Conservation (phyloP, 306 rosid species). For the Quercus ilex region DNA sequence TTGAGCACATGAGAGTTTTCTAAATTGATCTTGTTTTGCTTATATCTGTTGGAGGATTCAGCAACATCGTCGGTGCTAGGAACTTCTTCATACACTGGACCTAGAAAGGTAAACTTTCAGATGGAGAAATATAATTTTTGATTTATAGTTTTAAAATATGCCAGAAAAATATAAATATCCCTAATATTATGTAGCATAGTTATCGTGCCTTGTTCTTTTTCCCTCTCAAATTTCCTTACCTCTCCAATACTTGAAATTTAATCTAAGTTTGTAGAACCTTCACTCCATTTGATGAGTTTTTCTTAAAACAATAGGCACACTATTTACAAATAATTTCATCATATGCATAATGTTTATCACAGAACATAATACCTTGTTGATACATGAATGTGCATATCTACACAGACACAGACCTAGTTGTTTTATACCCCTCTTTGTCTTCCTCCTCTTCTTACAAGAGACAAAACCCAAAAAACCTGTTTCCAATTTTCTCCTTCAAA, state of each 20-base stretch:
- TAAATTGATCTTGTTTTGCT: slow-evolving; percentile 19
- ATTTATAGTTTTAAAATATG: neutral
- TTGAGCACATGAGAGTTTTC: slow-evolving; percentile 39
- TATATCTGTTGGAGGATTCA: slow-evolving; percentile 35
- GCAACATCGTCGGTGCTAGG: slow-evolving; percentile 37
- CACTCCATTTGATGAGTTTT: neutral
- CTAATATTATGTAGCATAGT: neutral
- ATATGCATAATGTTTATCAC: neutral
- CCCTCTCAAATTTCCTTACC: neutral
- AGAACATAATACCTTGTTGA: neutral
- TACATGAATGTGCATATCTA: neutral
- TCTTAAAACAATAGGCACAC: neutral
- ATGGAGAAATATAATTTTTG: neutral
- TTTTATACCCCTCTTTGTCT: neutral
- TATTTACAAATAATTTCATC: neutral
- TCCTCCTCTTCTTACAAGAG: neutral
- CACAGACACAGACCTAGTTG: neutral
- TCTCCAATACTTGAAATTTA: neutral
- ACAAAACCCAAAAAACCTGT: neutral
- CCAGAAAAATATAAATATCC: neutral
- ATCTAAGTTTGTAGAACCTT: neutral
- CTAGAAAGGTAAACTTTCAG: slow-evolving; percentile 34
- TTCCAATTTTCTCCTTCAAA: neutral
- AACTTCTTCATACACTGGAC: slow-evolving; percentile 39
- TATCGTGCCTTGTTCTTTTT: neutral